Conservation (phyloP, 23 red algal species). For the Gracilaria domingensis region DNA sequence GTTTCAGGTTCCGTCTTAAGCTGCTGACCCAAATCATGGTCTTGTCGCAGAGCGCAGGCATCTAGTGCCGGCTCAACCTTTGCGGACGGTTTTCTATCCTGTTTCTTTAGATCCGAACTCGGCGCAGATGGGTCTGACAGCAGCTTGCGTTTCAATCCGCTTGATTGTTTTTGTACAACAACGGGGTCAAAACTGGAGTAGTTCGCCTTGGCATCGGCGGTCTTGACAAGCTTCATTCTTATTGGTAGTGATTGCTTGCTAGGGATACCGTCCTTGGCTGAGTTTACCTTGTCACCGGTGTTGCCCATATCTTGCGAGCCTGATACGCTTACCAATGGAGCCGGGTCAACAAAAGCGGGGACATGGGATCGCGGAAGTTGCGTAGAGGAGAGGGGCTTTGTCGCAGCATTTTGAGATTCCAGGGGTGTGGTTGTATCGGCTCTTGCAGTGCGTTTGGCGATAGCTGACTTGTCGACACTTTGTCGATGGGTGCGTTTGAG, state of each 20-base stretch:
- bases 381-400: not conserved
- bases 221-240: constrained; percentile 1
- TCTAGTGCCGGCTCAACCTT: not conserved
- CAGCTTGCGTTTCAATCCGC: not conserved
- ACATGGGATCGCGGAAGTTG: not conserved
- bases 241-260: not conserved
- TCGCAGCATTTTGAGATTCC: not conserved
- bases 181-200: not conserved
- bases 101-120: not conserved
- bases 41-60: not conserved
- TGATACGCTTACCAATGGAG: not conserved
- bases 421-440: not conserved
- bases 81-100: not conserved
- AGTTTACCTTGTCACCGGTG: not conserved
- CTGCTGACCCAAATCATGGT: not conserved
- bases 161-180: not conserved
- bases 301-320: not conserved
- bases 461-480: not conserved
- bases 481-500: not conserved
- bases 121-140: not conserved
- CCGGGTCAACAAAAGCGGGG: not conserved
- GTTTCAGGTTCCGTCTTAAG: not conserved
- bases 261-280: not conserved
- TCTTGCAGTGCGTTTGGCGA: not conserved
- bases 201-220: not conserved